phyloP scores from a whole-genome alignment of 176 grass and related monocot species.

The Hordeum vulgare region DNA sequence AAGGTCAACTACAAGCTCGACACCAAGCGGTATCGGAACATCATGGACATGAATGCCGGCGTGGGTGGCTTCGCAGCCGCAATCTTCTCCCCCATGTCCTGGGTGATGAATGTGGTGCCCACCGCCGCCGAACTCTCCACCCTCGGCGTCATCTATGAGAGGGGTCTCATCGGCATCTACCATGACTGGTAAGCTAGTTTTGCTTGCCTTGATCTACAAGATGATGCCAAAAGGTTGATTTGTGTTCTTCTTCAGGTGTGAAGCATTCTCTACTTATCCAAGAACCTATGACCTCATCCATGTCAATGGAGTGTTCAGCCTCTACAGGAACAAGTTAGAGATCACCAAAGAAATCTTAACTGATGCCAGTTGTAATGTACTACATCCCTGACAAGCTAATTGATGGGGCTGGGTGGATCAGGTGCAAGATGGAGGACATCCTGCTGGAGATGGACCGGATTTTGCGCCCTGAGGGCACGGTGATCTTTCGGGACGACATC shows the following conservation, averaged over 20 bases:
- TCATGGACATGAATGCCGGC: conserved; percentile 97
- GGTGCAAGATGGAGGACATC: conserved; percentile 97
- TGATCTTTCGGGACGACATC: conserved; percentile 76
- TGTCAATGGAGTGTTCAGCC: conserved; percentile 64
- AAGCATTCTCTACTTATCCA: conserved; percentile 93
- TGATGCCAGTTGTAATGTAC: not conserved
- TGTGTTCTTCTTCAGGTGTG: conserved; percentile 57
- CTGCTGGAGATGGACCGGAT: conserved; percentile 88
- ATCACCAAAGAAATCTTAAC: not conserved
- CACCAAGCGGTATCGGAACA: conserved; percentile 57
- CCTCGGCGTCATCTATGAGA: conserved; percentile 63
- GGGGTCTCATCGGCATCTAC: conserved; percentile 88
- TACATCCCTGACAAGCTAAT: not conserved
- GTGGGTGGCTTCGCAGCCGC: conserved; percentile 78
- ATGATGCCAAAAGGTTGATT: not conserved
- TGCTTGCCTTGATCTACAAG: not conserved
- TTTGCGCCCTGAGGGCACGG: conserved; percentile 62
- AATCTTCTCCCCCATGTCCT: conserved; percentile 64
- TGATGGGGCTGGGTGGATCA: not conserved
- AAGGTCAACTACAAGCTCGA: conserved; percentile 59
- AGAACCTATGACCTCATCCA: conserved; percentile 95
- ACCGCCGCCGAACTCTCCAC: conserved; percentile 59
- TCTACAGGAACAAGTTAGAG: conserved; percentile 66
- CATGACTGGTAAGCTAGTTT: conserved; percentile 58
- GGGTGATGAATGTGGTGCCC: conserved; percentile 92